Conservation (phyloP, 768 basidiomycete genomes). For the Antrodiella citrinella region DNA sequence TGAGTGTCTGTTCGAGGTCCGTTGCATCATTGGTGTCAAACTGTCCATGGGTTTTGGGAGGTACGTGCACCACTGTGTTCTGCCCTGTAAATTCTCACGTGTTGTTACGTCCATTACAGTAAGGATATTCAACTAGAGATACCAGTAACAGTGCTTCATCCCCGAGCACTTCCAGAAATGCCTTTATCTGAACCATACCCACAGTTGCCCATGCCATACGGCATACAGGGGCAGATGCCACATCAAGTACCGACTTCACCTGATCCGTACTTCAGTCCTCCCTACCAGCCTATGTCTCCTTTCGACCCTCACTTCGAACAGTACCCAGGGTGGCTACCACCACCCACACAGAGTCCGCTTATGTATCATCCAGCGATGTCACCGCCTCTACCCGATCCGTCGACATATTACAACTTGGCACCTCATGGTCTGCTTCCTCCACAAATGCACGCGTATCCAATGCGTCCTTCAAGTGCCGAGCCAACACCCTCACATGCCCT, state of each 20-base stretch:
- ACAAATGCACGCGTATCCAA: slow-evolving; percentile 24
- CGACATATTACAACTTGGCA: slow-evolving; percentile 21
- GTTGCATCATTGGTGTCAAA: slow-evolving; percentile 52
- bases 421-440: slow-evolving; percentile 23
- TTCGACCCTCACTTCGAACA: slow-evolving; percentile 24
- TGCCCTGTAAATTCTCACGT: neutral
- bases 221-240: slow-evolving; percentile 8
- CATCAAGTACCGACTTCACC: neutral
- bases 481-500: slow-evolving; percentile 27
- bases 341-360: slow-evolving; percentile 11
- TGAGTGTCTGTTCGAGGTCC: slow-evolving; percentile 61
- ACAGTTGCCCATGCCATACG: slow-evolving; percentile 29
- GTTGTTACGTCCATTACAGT: no score
- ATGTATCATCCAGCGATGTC: neutral
- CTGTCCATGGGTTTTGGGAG: slow-evolving; percentile 69
- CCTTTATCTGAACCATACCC: slow-evolving; percentile 24
- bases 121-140: slow-evolving; percentile 63
- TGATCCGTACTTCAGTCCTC: slow-evolving; percentile 3
- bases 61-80: slow-evolving; percentile 30
- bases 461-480: slow-evolving; percentile 48
- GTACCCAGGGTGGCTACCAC: slow-evolving; percentile 43
- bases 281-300: neutral
- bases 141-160: slow-evolving; percentile 59
- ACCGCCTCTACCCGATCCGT: neutral
- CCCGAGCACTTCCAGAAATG: slow-evolving; percentile 43